Percentiles rank a stretch among this genome's conserved stretches.
phyloP scores from a whole-genome alignment of 1,284 basidiomycete species.

The Naganishia liquefaciens region DNA sequence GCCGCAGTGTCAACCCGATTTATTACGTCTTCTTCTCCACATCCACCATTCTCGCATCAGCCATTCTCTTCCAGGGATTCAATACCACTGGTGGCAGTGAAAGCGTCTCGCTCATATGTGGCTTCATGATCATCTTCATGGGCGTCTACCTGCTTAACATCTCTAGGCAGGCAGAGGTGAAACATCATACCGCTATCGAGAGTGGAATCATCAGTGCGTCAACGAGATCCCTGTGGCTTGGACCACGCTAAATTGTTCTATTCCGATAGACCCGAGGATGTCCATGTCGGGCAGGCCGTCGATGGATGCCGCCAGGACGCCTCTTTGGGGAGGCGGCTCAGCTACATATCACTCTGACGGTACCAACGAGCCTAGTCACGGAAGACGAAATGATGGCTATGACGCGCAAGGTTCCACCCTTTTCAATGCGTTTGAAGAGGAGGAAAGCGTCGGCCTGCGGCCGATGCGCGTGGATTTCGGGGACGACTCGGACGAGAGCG shows the following conservation, averaged over 20 bases:
- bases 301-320: constrained; percentile 42
- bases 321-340: constrained; percentile 44
- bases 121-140: constrained; percentile 86
- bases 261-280: constrained; percentile 53
- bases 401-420: constrained; percentile 59
- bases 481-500: constrained; percentile 11
- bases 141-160: constrained; percentile 88
- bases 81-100: constrained; percentile 82
- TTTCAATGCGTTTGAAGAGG: constrained; percentile 52
- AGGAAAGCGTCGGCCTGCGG: constrained; percentile 48
- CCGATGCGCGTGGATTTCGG: constrained; percentile 24
- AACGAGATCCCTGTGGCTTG: background rate
- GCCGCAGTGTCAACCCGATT: constrained; percentile 85
- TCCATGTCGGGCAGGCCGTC: constrained; percentile 54
- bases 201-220: constrained; percentile 71
- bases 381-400: constrained; percentile 61
- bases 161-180: constrained; percentile 65
- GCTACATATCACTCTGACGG: constrained; percentile 48
- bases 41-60: constrained; percentile 87
- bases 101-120: constrained; percentile 79
- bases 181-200: constrained; percentile 61
- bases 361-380: constrained; percentile 54
- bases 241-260: background rate
- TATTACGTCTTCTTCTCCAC: constrained; percentile 99
- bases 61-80: constrained; percentile 95